Conservation (phyloP, 495 filamentous ascomycete genomes). For the Astrothelium subdiscretum region DNA sequence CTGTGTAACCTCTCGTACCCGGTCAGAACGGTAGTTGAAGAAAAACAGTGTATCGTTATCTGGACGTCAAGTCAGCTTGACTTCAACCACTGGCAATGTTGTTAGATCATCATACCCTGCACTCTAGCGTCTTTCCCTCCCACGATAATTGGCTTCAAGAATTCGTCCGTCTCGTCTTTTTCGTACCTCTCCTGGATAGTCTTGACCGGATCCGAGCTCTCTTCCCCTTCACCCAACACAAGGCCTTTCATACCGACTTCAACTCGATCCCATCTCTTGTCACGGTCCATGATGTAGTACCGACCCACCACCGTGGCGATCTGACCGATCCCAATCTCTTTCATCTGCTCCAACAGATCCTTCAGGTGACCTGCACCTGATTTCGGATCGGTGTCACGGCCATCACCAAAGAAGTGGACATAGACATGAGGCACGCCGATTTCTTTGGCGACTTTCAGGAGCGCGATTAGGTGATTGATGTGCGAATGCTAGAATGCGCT, state of each 20-base stretch:
- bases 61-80: conserved; percentile 23
- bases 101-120: conserved; percentile 45
- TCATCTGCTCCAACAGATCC: conserved; percentile 60
- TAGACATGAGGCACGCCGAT: conserved; percentile 77
- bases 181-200: conserved; percentile 80
- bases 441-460: conserved; percentile 82
- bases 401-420: conserved; percentile 98
- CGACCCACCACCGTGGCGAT: conserved; percentile 90
- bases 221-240: conserved; percentile 73
- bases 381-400: conserved; percentile 94
- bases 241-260: conserved; percentile 82
- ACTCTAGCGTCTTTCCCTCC: conserved; percentile 74
- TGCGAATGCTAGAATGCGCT: conserved; percentile 56
- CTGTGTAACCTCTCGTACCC: conserved; percentile 93
- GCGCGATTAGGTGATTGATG: conserved; percentile 78
- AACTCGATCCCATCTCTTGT: conserved; percentile 96
- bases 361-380: conserved; percentile 77
- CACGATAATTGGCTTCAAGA: conserved; percentile 94
- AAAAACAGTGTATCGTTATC: conserved; percentile 94
- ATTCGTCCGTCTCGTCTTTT: conserved; percentile 86
- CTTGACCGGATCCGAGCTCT: conserved; percentile 69
- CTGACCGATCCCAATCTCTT: conserved; percentile 75
- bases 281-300: conserved; percentile 98
- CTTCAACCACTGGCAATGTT: not conserved
- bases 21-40: conserved; percentile 99